These are phyloP conservation scores for Termitomyces sp. DNA, from an alignment of 768 basidiomycete genomes.

Conservation along the genomic window DNA sequence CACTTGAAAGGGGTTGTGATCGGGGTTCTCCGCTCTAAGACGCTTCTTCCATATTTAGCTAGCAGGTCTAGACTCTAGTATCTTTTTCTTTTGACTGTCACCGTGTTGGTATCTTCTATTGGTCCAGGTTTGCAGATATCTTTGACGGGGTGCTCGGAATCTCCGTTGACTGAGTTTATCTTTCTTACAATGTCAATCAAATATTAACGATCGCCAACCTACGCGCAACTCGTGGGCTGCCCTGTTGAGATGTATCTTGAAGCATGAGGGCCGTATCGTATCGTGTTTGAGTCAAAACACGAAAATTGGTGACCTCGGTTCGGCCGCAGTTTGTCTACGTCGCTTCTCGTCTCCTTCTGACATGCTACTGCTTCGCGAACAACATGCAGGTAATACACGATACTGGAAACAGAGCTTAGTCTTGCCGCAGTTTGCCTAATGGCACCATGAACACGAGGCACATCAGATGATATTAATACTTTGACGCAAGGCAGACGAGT, in stretches of 20 bases:
- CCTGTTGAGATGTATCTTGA: conserved; percentile 8
- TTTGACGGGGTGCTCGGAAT: neutral
- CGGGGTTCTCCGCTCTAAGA: neutral
- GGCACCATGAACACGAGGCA: neutral
- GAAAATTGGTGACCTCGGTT: conserved; percentile 10
- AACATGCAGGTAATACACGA: neutral
- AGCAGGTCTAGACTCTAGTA: neutral
- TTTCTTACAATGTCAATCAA: neutral
- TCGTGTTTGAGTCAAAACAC: neutral
- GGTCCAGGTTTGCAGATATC: neutral
- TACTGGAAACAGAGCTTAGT: neutral
- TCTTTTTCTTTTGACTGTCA: conserved; percentile 3
- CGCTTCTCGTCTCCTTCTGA: conserved; percentile 10
- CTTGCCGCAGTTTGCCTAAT: neutral
- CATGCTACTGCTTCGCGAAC: neutral
- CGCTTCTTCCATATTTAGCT: neutral
- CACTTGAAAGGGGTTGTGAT: neutral
- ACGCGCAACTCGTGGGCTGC: conserved; percentile 10
- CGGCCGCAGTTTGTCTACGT: conserved; percentile 7
- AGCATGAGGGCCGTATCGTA: conserved; percentile 8
- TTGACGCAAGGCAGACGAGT: neutral
- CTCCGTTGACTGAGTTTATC: neutral
- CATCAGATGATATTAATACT: conserved; percentile 6
- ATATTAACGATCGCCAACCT: neutral
- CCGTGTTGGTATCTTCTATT: neutral